Base-by-base conservation (phyloP, 768 basidiomycete species). In the Boletus sensibilis region DNA sequence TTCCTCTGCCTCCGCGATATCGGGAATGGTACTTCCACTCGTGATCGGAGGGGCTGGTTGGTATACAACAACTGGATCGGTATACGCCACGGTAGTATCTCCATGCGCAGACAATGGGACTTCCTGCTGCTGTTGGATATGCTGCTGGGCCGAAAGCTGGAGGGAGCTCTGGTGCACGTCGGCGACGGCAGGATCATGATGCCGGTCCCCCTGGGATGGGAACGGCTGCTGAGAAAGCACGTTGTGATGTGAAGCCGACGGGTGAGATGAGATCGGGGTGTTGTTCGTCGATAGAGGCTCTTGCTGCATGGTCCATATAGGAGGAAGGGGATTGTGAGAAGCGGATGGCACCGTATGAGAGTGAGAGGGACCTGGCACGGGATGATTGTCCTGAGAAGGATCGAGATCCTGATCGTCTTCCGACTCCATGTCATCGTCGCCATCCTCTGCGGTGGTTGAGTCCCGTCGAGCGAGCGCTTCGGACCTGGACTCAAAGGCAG, bases 1-100 rank as follows among this genome's bases (percentile, higher is more conserved):
- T 11, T 77, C 76, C 48, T 86, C 80, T 2, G 80, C 84, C 48
- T 84, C 80, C 1, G 69, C 64, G n/a, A 78, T 64, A 47, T 78
- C 75, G 20, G 80, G 77, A 29, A 71, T 63, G 21, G 63, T 64
- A 47, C 55, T 66, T 43, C 67, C 72, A 46, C 71, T 65, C 54
- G 72, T 70, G 31, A 68, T 72, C 20, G 69, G 63, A 35, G 73
- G 68, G 0, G 63, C 63, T 5, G 71, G 44, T 49, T 74, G 71
- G 62, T 73, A 77, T 49, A 74, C 68, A 29, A 68, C 64, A 29
- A 64, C 66, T 12, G 71, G 48, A 33, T 69, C 64, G 35, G 62
- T 35, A 63, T 74, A 75, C 16, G 64, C 40, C 14, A 64, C 54
- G 3, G 58, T 46, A 20, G 62, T n/a, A 42, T 64, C 68, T 35